Evolutionary conservation across 2,329 filamentous ascomycete species (phyloP), one percentile per base, ranked within the genome.

Genomic region (Microdochium paspali): DNA sequence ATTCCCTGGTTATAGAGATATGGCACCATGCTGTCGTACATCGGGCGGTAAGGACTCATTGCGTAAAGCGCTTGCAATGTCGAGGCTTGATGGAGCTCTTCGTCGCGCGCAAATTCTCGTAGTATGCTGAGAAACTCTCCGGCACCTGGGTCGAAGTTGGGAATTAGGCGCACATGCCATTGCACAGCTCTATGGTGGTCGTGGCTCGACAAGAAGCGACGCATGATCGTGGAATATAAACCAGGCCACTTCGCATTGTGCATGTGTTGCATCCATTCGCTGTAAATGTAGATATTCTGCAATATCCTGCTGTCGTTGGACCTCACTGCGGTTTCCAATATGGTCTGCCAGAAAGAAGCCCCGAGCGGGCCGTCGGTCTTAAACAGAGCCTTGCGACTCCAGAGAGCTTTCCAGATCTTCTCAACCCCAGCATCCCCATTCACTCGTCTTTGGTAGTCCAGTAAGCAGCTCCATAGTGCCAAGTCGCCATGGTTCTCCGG

Each of bases 11-110:
- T 59, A 53, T 72, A 79, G 2, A 80, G 62, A 45, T 69, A 59
- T 3, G 77, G 74, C n/a, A 80, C 66, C 7, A 80, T 47, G 20
- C 62, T 58, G 52, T 79, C 75, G 55, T 80, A 80, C 0, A 79
- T 53, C 10, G 58, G 52, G 39, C 66, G 72, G 43, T 72, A 64
- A 2, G 55, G 56, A 43, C 67, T 73, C 18, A 64, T 62, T 9
- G 64, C 56, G 50, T 80, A 80, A 10, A 80, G 60, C 13, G 62
- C 58, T 39, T 61, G 63, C 7, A 80, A 60, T 2, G 65, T 65
- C 10, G 61, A 60, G 42, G 72, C 66, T 44, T 68, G 56, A 21
- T 60, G 54, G 3, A 61, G 55, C 24, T 66, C 63, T 4, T 58
- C 50, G 44, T 73, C 65, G 15, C 58, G 48, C 32, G 69, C 65